Evolutionary conservation across 345 rosid species (phyloP).

Genomic region (Trapa incisa): DNA sequence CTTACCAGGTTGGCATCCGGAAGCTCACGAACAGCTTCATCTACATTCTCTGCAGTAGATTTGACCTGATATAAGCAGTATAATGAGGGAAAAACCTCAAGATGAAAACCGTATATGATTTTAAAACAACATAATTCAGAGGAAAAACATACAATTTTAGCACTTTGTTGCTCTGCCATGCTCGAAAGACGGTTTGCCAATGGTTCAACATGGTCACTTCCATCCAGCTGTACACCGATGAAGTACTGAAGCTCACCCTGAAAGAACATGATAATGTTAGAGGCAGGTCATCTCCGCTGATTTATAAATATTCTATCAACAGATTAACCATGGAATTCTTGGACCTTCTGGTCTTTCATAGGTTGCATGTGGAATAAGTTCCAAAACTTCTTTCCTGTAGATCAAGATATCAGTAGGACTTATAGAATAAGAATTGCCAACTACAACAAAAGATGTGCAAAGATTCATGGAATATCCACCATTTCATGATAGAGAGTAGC

Average conservation of each 20-base stretch:
- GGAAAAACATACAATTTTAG: constrained; percentile 45
- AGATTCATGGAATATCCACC: neutral
- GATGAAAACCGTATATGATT: neutral
- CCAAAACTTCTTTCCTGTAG: constrained; percentile 97
- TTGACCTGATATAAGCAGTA: constrained; percentile 48
- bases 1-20: constrained; percentile 99
- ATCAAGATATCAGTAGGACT: constrained; percentile 5
- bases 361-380: constrained; percentile 96
- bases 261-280: neutral
- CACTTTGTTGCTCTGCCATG: constrained; percentile 49
- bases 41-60: constrained; percentile 93
- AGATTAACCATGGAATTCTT: constrained; percentile 7
- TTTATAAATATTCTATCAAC: constrained; percentile 1
- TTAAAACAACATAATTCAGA: neutral
- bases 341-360: constrained; percentile 88
- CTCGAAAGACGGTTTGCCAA: constrained; percentile 69
- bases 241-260: constrained; percentile 99
- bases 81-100: neutral
- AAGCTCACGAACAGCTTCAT: constrained; percentile 93
- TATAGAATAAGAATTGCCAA: neutral
- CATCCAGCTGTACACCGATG: constrained; percentile 97
- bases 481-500: neutral
- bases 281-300: constrained; percentile 1
- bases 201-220: constrained; percentile 91
- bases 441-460: neutral